These are phyloP conservation scores for Cryphonectria japonica DNA, from an alignment of 2,329 filamentous ascomycete species.

Conservation along the genomic window DNA sequence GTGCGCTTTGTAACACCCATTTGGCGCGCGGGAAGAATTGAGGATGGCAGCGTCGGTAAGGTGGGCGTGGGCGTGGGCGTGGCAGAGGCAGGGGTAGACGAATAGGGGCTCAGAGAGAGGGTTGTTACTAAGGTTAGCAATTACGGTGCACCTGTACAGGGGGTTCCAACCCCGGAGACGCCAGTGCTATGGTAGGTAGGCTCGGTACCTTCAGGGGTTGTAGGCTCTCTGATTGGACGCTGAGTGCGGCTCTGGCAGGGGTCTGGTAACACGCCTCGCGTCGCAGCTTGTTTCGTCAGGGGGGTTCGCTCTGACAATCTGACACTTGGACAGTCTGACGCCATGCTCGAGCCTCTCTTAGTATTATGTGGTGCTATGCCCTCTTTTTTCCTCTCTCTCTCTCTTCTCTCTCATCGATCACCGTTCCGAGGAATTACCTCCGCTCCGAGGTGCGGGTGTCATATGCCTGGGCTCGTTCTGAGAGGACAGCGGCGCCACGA, in stretches of 20 bases:
- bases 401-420: background rate
- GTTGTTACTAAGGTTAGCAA: background rate
- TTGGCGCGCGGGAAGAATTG: slow-evolving; percentile 12
- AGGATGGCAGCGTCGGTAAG: background rate
- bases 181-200: background rate
- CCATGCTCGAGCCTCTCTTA: background rate
- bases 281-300: slow-evolving; percentile 46
- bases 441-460: background rate
- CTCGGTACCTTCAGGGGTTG: background rate
- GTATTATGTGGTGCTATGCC: background rate
- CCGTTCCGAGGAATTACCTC: background rate
- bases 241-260: slow-evolving; percentile 23
- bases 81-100: background rate
- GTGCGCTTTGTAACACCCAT: background rate
- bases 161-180: background rate
- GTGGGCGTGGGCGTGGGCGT: background rate
- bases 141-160: background rate
- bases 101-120: background rate
- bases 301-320: slow-evolving; percentile 33
- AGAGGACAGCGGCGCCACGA: background rate
- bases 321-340: slow-evolving; percentile 31
- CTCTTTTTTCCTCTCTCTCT: too few relatives aligned
- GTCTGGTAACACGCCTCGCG: slow-evolving; percentile 27
- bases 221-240: background rate
- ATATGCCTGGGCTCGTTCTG: background rate